Base-by-base conservation (phyloP, 768 basidiomycete species). In the Russula sp. region DNA sequence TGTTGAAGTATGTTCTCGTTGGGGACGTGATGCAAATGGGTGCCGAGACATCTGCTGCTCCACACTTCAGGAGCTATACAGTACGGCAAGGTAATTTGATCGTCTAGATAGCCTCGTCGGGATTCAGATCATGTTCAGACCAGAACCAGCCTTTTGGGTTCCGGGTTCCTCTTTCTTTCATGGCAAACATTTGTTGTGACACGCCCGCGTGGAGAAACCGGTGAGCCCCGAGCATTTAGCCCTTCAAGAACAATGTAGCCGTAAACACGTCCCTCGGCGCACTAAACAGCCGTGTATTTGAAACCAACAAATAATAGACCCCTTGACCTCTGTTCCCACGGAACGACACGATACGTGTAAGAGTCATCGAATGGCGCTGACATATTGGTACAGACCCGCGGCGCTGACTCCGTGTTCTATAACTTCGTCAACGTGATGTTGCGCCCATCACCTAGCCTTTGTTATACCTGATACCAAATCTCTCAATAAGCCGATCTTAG, bases 401-500 rank as follows among this genome's bases (percentile, higher is more conserved):
- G 59, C 49, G 54, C 64, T 32, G 26, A 40, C 60, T 42, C 36
- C 22, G 18, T 14, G 54, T 46, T 64, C 59, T 40, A 64, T 51
- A 51, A 32, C 59, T 60, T 55, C 26, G 42, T 32, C 55, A 61
- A 65, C 48, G 30, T 65, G 64, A 61, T 3, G 54, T 40, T 65
- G 64, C 64, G 64, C 64, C 64, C 64, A 57, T 65, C 64, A 65
- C 55, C 59, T 61, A 57, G 55, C 30, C 59, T 65, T 61, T 49
- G n/a, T n/a, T n/a, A n/a, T n/a, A n/a, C n/a, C 28, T 44, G 42
- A 61, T 61, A 46, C 59, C 28, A 46, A 50, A 52, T 44, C 32
- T 61, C 48, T n/a, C 40, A 51, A 54, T 61, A 55, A 44, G 30
- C 55, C 24, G 9, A 52, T 57, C 61, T 61, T 61, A 42, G 64